phyloP scores from a whole-genome alignment of 331 rosid genomes.

The Spiraea crenata region DNA sequence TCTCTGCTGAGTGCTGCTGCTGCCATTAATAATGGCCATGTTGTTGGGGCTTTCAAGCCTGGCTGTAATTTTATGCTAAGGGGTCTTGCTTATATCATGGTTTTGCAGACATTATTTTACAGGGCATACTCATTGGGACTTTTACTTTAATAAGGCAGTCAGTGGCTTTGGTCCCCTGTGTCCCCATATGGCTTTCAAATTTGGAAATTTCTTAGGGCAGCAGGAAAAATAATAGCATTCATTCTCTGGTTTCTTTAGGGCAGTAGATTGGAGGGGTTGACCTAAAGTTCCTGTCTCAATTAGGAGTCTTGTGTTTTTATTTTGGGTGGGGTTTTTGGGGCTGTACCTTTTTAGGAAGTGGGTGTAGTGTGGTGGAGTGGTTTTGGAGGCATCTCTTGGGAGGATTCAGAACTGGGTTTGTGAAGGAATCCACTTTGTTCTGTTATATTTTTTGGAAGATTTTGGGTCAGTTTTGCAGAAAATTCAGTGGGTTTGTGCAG shows the following conservation, averaged over 20 bases:
- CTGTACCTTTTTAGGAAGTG: conserved; percentile 25
- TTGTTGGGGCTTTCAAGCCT: conserved; percentile 28
- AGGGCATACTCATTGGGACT: conserved; percentile 22
- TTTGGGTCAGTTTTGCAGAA: conserved; percentile 15
- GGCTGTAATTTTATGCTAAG: conserved; percentile 31
- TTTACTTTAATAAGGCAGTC: conserved; percentile 40
- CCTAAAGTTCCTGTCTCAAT: conserved; percentile 48
- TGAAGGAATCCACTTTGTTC: conserved; percentile 21
- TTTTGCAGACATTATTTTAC: conserved; percentile 27
- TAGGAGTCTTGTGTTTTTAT: conserved; percentile 10
- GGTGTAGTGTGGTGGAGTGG: conserved; percentile 48
- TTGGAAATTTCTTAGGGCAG: conserved; percentile 30
- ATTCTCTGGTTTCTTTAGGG: conserved; percentile 23
- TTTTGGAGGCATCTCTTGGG: conserved; percentile 36
- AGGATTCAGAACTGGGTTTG: conserved; percentile 29
- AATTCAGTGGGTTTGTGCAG: conserved; percentile 31
- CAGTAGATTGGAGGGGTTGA: conserved; percentile 53
- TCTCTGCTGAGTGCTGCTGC: conserved; percentile 27
- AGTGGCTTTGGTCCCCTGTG: conserved; percentile 47
- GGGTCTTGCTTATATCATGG: conserved; percentile 35
- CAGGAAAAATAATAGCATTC: conserved; percentile 1
- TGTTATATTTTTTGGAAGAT: conserved; percentile 31
- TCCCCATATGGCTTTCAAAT: conserved; percentile 32
- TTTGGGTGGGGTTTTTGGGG: conserved; percentile 26
- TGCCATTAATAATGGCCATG: conserved; percentile 41